Conservation (phyloP, 176 grass and related monocot species). For the Avena sativa region DNA sequence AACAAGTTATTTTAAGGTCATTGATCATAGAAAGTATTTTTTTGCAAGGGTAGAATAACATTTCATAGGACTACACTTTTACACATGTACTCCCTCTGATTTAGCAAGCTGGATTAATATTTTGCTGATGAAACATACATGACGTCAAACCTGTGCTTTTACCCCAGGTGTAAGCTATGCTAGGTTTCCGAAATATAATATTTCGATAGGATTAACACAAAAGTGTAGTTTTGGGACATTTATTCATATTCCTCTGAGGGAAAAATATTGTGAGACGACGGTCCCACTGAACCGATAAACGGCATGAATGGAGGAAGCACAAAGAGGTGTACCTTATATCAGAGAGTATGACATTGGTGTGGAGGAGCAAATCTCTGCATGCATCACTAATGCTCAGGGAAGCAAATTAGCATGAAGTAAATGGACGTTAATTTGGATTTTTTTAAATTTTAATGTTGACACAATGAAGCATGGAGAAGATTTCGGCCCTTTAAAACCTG, state of each 20-base stretch:
- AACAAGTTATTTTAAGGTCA: not conserved
- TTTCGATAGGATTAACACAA: too few species aligned
- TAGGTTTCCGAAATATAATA: too few species aligned
- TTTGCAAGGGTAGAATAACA: not conserved
- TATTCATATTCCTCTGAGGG: too few species aligned
- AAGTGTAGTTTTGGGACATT: too few species aligned
- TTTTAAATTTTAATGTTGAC: not conserved
- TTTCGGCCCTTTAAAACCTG: not conserved
- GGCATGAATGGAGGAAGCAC: not conserved
- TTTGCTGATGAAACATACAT: too few species aligned
- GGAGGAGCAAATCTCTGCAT: not conserved
- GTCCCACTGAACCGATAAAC: not conserved
- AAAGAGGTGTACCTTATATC: too few species aligned
- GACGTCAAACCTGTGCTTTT: too few species aligned
- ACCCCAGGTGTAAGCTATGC: too few species aligned
- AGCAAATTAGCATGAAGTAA: conserved; percentile 26
- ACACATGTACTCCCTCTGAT: not conserved
- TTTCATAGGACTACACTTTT: not conserved
- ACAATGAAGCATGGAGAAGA: not conserved
- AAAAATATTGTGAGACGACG: not conserved
- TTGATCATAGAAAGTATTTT: not conserved
- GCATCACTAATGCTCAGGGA: not conserved
- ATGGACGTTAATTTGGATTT: not conserved
- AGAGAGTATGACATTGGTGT: not conserved
- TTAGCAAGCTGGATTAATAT: too few species aligned